These are phyloP conservation scores for Brachypodium distachyon DNA, from an alignment of 202 grass and related monocot genomes.

Conservation along the genomic window DNA sequence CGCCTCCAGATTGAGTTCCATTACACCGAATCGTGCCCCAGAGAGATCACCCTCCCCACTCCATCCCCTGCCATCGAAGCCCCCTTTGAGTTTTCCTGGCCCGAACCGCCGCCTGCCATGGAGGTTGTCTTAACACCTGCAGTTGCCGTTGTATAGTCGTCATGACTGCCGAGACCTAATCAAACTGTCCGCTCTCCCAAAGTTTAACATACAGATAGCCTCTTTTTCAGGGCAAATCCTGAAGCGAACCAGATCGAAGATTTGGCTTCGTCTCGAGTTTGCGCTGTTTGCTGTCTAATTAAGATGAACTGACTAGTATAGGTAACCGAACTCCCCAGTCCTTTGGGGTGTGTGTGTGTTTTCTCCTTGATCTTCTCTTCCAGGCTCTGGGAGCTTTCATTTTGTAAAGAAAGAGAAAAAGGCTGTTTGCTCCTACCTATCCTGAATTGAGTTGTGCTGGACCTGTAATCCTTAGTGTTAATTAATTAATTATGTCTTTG, in stretches of 20 bases:
- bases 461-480: constrained; percentile 27
- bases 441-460: constrained; percentile 27
- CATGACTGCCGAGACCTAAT: background rate
- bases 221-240: constrained; percentile 15
- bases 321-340: constrained; percentile 10
- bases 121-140: constrained; percentile 6
- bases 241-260: constrained; percentile 40
- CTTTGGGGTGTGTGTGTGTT: constrained; percentile 10
- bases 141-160: constrained; percentile 32
- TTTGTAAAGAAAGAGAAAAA: constrained; percentile 52
- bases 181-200: background rate
- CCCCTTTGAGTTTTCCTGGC: constrained; percentile 46
- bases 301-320: constrained; percentile 47
- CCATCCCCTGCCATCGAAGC: background rate
- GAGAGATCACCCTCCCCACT: background rate
- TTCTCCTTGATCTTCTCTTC: constrained; percentile 4
- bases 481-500: constrained; percentile 8
- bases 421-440: constrained; percentile 24
- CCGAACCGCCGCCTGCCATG: constrained; percentile 19
- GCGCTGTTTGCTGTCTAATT: constrained; percentile 32
- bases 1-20: constrained; percentile 97
- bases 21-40: constrained; percentile 48
- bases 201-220: constrained; percentile 32
- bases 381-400: constrained; percentile 33
- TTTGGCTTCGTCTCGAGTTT: constrained; percentile 45